phyloP scores from a whole-genome alignment of 108 stramenopile species.

The Cyclotella distinguenda region DNA sequence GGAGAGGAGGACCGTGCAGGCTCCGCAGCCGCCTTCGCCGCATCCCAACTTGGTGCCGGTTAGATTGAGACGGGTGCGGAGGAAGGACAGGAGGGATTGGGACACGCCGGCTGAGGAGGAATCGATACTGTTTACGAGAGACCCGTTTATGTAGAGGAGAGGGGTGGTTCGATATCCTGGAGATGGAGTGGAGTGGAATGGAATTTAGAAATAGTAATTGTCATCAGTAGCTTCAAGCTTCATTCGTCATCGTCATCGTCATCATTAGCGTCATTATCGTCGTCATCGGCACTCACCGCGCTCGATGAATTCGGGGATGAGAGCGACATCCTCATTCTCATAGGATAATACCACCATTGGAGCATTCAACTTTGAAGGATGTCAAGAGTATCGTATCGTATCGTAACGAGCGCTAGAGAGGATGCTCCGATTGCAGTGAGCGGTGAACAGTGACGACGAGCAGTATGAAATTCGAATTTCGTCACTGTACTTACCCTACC shows the following conservation, averaged over 20 bases:
- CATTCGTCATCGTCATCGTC: neutral
- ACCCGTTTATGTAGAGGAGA: constrained; percentile 78
- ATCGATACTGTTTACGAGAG: constrained; percentile 46
- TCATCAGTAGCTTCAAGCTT: neutral
- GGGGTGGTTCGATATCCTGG: constrained; percentile 60
- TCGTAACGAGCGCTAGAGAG: no score
- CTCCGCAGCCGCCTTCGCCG: constrained; percentile 94
- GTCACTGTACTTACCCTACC: no score
- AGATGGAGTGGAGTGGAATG: neutral
- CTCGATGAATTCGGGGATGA: constrained; percentile 34
- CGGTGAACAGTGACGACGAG: no score
- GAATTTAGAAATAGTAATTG: neutral
- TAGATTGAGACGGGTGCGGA: constrained; percentile 58
- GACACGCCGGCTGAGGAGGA: constrained; percentile 60
- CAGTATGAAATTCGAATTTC: no score
- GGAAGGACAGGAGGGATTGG: constrained; percentile 75
- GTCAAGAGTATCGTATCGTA: no score
- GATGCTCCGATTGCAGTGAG: no score
- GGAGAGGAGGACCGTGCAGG: constrained; percentile 86
- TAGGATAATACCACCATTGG: constrained; percentile 39
- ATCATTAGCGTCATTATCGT: neutral
- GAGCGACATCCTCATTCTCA: constrained; percentile 68
- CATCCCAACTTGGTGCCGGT: constrained; percentile 76
- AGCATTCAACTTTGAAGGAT: no score
- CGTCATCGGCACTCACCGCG: constrained; percentile 24